phyloP scores from a whole-genome alignment of 2,329 filamentous ascomycete genomes.

The Colletotrichum sp. region DNA sequence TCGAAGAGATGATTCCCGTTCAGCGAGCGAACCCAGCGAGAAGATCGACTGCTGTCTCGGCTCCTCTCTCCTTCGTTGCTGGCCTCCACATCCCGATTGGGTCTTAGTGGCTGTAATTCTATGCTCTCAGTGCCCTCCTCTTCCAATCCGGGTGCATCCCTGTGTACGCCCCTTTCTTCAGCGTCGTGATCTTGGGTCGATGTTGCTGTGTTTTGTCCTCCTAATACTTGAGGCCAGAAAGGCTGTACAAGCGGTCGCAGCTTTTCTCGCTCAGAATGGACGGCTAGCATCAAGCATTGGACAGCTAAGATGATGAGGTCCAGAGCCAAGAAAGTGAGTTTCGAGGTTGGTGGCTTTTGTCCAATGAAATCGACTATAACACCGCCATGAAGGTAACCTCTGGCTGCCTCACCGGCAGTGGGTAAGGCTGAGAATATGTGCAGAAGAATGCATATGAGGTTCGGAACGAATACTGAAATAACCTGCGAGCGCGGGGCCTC shows the following conservation, averaged over 20 bases:
- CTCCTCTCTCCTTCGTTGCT: neutral
- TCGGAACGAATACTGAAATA: conserved; percentile 62
- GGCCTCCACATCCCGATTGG: neutral
- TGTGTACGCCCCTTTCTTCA: conserved; percentile 59
- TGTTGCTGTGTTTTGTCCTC: neutral
- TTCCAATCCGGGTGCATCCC: conserved; percentile 40
- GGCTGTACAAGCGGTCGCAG: conserved; percentile 46
- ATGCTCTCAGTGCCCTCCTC: conserved; percentile 46
- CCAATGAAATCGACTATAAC: conserved; percentile 73
- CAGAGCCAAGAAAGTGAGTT: conserved; percentile 57
- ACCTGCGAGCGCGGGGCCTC: conserved; percentile 63
- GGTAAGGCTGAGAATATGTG: conserved; percentile 63
- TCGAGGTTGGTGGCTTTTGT: conserved; percentile 65
- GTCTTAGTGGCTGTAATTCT: conserved; percentile 45
- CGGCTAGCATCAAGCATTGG: conserved; percentile 69
- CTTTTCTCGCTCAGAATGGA: conserved; percentile 65
- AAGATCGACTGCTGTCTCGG: conserved; percentile 24
- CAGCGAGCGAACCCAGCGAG: conserved; percentile 10
- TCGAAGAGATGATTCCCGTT: conserved; percentile 48
- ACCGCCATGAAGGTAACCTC: conserved; percentile 72
- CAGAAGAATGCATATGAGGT: conserved; percentile 64
- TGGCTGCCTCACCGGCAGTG: conserved; percentile 62
- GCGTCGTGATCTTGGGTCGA: conserved; percentile 56
- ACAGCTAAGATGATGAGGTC: conserved; percentile 62
- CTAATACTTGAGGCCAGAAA: neutral